phyloP scores from a whole-genome alignment of 2,329 filamentous ascomycete genomes.

The Fusarium verticillioides region DNA sequence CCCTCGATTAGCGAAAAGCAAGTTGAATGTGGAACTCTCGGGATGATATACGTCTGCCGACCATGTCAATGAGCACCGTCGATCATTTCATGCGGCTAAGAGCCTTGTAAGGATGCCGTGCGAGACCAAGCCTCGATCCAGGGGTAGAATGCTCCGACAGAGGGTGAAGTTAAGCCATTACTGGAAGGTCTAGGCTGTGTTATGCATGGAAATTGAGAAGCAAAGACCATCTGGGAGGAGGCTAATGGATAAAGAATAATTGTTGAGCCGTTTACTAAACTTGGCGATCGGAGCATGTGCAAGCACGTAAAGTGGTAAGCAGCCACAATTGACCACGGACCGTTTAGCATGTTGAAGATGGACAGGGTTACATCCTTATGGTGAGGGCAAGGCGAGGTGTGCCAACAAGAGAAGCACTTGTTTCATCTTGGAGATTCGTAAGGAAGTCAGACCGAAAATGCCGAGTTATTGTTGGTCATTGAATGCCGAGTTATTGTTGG shows the following conservation, averaged over 20 bases:
- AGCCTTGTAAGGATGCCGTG: neutral
- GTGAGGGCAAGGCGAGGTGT: neutral
- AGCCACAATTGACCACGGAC: neutral
- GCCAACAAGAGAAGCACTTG: neutral
- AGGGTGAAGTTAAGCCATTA: neutral
- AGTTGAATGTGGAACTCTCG: neutral
- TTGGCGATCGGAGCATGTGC: neutral
- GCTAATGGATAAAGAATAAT: neutral
- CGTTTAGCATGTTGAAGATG: neutral
- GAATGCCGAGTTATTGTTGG: too few relatives aligned
- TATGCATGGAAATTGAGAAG: neutral
- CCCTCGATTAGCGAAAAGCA: neutral
- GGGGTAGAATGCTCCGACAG: neutral
- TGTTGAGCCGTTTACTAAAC: neutral
- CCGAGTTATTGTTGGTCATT: neutral
- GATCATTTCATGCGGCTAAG: neutral
- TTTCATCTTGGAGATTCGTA: neutral
- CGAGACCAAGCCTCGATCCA: neutral
- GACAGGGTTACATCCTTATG: neutral
- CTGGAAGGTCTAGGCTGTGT: neutral
- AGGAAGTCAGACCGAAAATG: neutral
- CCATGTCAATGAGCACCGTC: neutral
- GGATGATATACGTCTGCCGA: constrained; percentile 4
- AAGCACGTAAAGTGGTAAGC: neutral
- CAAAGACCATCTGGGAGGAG: neutral